Percentiles rank a stretch among this genome's conserved stretches.
Evolutionary conservation across 345 rosid genomes (phyloP).

Genomic region (Eutrema heterophyllum): DNA sequence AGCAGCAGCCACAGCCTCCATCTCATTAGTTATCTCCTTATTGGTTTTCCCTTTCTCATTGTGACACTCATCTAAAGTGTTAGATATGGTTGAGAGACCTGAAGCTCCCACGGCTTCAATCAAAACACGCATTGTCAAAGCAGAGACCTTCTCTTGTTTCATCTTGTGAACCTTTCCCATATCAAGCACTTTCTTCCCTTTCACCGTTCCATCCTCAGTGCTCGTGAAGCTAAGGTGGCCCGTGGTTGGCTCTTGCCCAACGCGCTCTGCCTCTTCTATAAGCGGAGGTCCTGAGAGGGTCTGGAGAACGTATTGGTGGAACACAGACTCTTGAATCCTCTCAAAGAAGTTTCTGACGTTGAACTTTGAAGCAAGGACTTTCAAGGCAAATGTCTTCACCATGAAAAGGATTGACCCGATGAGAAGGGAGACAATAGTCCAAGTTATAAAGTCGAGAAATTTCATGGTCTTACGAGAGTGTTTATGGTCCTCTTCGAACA

Average conservation of each 20-base stretch:
- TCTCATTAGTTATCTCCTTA: constrained; percentile 71
- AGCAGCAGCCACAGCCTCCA: constrained; percentile 78
- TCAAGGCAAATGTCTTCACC: constrained; percentile 60
- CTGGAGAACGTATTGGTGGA: constrained; percentile 72
- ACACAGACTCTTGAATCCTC: constrained; percentile 83
- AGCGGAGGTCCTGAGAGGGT: constrained; percentile 74
- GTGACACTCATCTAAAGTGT: constrained; percentile 41
- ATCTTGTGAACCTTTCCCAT: constrained; percentile 67
- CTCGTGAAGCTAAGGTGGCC: constrained; percentile 53
- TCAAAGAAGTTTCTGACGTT: constrained; percentile 78
- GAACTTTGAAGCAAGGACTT: constrained; percentile 78
- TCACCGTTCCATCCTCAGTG: constrained; percentile 38
- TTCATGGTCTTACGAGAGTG: constrained; percentile 39
- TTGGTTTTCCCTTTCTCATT: constrained; percentile 34
- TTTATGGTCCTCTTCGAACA: constrained; percentile 43
- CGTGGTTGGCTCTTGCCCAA: constrained; percentile 40
- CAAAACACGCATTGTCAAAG: constrained; percentile 88
- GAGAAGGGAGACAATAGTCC: constrained; percentile 59
- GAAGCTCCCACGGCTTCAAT: constrained; percentile 66
- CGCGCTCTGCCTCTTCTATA: constrained; percentile 54
- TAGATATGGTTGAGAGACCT: constrained; percentile 65
- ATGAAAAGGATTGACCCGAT: constrained; percentile 66
- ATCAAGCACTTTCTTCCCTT: constrained; percentile 57
- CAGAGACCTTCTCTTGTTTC: constrained; percentile 80
- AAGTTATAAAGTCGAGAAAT: constrained; percentile 43